These are phyloP conservation scores for Quercus tomentella DNA, from an alignment of 331 rosid genomes.

Conservation along the genomic window DNA sequence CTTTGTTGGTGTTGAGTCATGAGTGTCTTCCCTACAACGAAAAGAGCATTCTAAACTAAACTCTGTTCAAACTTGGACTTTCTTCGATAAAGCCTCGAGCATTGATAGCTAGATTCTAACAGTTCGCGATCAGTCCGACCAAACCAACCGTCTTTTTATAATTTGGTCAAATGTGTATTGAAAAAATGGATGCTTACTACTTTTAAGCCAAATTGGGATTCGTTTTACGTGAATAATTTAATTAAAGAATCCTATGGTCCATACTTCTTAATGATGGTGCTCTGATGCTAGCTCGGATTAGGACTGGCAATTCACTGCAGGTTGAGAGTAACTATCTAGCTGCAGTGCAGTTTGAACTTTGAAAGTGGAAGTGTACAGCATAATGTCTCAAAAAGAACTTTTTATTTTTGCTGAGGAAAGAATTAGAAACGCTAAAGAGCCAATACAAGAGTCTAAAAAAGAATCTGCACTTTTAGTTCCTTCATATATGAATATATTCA, in stretches of 20 bases:
- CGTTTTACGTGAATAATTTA: not conserved
- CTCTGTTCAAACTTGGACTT: conserved; percentile 21
- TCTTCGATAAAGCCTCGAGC: not conserved
- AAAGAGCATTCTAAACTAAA: conserved; percentile 3
- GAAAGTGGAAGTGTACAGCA: too few species aligned
- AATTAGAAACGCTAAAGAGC: too few species aligned
- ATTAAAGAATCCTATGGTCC: conserved; percentile 23
- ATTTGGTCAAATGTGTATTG: conserved; percentile 27
- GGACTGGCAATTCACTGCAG: not conserved
- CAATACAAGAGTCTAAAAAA: too few species aligned
- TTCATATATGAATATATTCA: too few species aligned
- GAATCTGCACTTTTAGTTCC: too few species aligned
- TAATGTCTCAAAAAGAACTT: too few species aligned
- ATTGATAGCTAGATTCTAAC: conserved; percentile 11
- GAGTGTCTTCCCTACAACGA: conserved; percentile 12
- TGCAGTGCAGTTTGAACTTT: too few species aligned
- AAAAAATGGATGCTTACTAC: conserved; percentile 14
- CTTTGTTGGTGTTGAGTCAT: not conserved
- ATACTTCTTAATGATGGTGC: not conserved
- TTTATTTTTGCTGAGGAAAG: too few species aligned
- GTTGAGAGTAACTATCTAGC: too few species aligned
- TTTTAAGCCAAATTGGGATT: conserved; percentile 1
- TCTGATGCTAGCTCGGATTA: not conserved
- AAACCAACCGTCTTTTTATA: conserved; percentile 38
- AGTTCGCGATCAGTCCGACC: conserved; percentile 39